Percentiles rank a stretch among this genome's conserved stretches.
phyloP scores from a whole-genome alignment of 1,284 basidiomycete genomes.

The Boletellus sp. region DNA sequence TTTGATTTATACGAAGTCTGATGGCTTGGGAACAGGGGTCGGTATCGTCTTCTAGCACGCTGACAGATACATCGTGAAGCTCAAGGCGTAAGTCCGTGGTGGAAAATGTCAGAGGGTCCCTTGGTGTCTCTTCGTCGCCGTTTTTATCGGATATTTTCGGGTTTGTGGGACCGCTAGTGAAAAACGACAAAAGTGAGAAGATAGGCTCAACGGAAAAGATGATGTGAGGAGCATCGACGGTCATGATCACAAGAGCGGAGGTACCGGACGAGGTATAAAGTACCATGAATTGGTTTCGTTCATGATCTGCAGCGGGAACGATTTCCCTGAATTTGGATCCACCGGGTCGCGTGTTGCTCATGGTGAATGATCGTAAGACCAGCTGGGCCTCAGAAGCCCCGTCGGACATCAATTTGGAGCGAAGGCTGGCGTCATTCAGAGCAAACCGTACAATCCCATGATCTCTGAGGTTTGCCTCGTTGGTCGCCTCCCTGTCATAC shows the following conservation, averaged over 20 bases:
- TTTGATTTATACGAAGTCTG: slow-evolving; percentile 78
- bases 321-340: slow-evolving; percentile 91
- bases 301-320: slow-evolving; percentile 86
- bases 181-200: slow-evolving; percentile 85
- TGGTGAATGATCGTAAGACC: slow-evolving; percentile 85
- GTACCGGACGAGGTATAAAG: slow-evolving; percentile 79
- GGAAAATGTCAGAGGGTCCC: slow-evolving; percentile 21
- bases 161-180: slow-evolving; percentile 59
- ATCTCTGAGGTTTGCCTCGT: slow-evolving; percentile 62
- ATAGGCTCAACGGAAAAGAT: slow-evolving; percentile 94
- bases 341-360: slow-evolving; percentile 84
- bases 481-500: slow-evolving; percentile 72
- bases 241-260: slow-evolving; percentile 76
- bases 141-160: slow-evolving; percentile 22
- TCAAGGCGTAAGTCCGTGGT: slow-evolving; percentile 76
- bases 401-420: slow-evolving; percentile 83
- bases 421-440: slow-evolving; percentile 76
- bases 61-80: slow-evolving; percentile 88
- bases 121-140: slow-evolving; percentile 12
- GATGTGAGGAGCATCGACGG: slow-evolving; percentile 90
- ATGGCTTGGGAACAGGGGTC: slow-evolving; percentile 85
- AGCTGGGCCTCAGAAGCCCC: slow-evolving; percentile 86
- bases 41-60: slow-evolving; percentile 84
- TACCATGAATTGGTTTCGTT: slow-evolving; percentile 93
- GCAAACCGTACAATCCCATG: slow-evolving; percentile 87